Evolutionary conservation across 208 protist genomes (phyloP).

Genomic region (Perkinsela sp.): DNA sequence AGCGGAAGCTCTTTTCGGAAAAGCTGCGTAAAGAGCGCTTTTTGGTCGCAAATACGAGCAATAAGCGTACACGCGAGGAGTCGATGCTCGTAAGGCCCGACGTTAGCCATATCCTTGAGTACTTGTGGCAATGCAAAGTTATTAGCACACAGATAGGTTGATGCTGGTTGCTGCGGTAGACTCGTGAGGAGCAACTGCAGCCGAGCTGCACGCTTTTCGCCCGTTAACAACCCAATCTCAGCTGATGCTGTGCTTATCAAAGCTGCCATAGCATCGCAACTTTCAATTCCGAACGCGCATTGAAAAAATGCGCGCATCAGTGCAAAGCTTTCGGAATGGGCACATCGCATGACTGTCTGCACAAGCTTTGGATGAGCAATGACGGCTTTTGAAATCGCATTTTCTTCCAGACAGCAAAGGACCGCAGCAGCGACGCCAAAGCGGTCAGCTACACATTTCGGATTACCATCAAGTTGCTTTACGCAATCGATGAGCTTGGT

Average conservation of each 20-base stretch:
- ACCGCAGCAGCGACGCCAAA: neutral
- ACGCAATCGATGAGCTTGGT: neutral
- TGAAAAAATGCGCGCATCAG: neutral
- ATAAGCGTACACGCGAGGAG: neutral
- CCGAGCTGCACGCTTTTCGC: neutral
- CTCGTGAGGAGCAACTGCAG: neutral
- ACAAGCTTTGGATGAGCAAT: neutral
- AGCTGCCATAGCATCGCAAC: neutral
- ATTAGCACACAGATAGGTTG: neutral
- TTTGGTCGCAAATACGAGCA: neutral
- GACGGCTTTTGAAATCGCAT: neutral
- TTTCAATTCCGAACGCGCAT: neutral
- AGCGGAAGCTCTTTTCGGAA: neutral
- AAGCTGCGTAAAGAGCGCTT: neutral
- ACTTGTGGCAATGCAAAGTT: no score
- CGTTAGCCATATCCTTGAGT: neutral
- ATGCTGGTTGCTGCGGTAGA: neutral
- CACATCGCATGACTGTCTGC: neutral
- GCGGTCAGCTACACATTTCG: no score
- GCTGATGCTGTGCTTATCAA: neutral
- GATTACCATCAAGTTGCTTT: no score
- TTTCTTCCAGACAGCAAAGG: neutral
- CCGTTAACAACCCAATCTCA: neutral
- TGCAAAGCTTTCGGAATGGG: neutral
- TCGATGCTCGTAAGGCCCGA: neutral